Evolutionary conservation across 257 asterid species (phyloP).

Genomic region (Mentha longifolia): DNA sequence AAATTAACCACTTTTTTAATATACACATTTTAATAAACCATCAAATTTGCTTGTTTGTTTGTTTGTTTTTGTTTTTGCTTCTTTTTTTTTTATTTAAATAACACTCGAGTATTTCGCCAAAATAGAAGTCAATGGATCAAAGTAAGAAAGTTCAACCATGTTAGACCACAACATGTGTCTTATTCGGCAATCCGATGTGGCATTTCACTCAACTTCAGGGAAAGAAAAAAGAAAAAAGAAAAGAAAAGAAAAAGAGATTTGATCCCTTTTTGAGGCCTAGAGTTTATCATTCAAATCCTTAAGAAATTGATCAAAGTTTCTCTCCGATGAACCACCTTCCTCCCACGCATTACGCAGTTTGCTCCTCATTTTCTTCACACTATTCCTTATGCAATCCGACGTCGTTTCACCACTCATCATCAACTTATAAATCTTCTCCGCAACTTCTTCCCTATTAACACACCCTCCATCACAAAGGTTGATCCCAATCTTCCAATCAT

Average conservation of each 20-base stretch:
- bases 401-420: conserved; percentile 55
- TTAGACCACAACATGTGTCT: too few species aligned
- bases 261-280: background rate
- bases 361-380: conserved; percentile 38
- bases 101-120: too few species aligned
- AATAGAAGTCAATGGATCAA: too few species aligned
- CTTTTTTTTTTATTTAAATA: too few species aligned
- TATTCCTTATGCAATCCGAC: conserved; percentile 36
- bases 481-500: conserved; percentile 74
- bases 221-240: background rate
- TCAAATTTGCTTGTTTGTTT: too few species aligned
- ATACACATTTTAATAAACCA: too few species aligned
- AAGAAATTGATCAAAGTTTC: conserved; percentile 50
- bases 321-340: conserved; percentile 56
- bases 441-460: conserved; percentile 49
- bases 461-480: conserved; percentile 49
- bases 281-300: conserved; percentile 46
- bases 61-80: too few species aligned
- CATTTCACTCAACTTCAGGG: too few species aligned
- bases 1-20: too few species aligned
- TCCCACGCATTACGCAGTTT: conserved; percentile 45
- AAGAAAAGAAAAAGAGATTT: too few species aligned
- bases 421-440: conserved; percentile 45
- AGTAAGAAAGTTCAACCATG: too few species aligned
- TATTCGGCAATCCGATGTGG: too few species aligned